These are phyloP conservation scores for Exserohilum turcica DNA, from an alignment of 2,329 filamentous ascomycete species.

Conservation along the genomic window DNA sequence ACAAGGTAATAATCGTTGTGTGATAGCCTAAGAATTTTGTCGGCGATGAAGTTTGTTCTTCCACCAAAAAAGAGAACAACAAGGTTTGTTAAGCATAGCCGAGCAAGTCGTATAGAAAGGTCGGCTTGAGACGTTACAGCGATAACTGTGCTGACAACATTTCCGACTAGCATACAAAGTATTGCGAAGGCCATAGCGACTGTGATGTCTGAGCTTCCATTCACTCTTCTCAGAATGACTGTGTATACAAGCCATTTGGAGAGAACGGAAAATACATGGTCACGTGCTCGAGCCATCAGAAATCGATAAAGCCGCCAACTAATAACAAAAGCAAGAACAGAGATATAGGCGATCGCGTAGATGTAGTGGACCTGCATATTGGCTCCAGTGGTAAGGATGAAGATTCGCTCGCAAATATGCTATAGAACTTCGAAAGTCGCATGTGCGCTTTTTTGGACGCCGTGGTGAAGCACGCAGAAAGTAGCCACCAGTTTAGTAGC, in stretches of 20 bases:
- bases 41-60: background rate
- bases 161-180: background rate
- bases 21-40: background rate
- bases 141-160: background rate
- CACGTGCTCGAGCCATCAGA: background rate
- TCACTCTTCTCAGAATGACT: background rate
- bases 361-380: too few relatives aligned
- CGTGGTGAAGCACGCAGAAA: too few relatives aligned
- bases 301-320: background rate
- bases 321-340: too few relatives aligned
- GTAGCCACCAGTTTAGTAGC: too few relatives aligned
- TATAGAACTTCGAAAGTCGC: too few relatives aligned
- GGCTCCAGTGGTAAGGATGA: too few relatives aligned
- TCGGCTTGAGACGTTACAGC: background rate
- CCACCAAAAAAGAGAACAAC: constrained; percentile 1
- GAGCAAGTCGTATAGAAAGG: background rate
- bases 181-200: background rate
- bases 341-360: too few relatives aligned
- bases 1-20: constrained; percentile 1
- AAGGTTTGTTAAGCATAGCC: background rate
- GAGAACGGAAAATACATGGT: background rate
- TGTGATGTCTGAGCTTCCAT: background rate
- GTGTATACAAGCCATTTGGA: constrained; percentile 1
- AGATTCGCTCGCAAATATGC: too few relatives aligned
- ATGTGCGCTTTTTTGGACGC: too few relatives aligned